These are phyloP conservation scores for Candida wancherniae DNA, from an alignment of 805 yeast species.

Conservation along the genomic window DNA sequence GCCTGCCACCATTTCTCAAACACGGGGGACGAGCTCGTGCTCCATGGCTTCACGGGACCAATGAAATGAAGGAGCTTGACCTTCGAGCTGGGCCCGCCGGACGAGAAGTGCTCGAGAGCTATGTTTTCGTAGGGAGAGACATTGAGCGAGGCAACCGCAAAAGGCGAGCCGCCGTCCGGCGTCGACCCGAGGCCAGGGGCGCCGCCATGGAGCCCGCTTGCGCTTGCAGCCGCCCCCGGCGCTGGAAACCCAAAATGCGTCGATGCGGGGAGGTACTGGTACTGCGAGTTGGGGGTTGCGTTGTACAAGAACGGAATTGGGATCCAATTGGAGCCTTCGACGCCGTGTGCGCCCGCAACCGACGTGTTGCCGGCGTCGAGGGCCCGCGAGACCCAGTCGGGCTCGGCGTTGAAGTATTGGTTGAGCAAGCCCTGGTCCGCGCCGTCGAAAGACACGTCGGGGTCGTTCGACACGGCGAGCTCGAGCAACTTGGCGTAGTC, in stretches of 20 bases:
- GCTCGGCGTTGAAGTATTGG: conserved; percentile 53
- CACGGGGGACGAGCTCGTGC: conserved; percentile 13
- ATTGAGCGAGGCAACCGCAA: neutral
- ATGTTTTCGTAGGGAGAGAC: conserved; percentile 5
- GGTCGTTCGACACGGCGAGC: conserved; percentile 17
- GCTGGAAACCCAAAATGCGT: conserved; percentile 36
- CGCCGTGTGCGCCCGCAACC: neutral
- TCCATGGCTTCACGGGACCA: conserved; percentile 62
- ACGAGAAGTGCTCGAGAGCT: conserved; percentile 7
- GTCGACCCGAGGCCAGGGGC: neutral
- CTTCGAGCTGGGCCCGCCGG: conserved; percentile 13
- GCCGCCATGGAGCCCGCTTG: neutral
- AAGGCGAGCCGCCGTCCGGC: neutral
- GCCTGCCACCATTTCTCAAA: conserved; percentile 37
- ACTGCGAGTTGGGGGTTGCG: conserved; percentile 63
- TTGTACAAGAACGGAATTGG: conserved; percentile 77
- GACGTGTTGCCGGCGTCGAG: conserved; percentile 6
- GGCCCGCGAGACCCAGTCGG: conserved; percentile 33
- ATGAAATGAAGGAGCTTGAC: conserved; percentile 63
- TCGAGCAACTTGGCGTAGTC: conserved; percentile 26
- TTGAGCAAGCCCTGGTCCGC: conserved; percentile 90
- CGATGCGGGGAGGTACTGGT: conserved; percentile 71
- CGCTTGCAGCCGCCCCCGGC: neutral
- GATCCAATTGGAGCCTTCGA: conserved; percentile 46
- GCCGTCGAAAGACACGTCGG: conserved; percentile 60